Evolutionary conservation across 2,329 filamentous ascomycete genomes (phyloP).

Genomic region (Eutypella sp.): DNA sequence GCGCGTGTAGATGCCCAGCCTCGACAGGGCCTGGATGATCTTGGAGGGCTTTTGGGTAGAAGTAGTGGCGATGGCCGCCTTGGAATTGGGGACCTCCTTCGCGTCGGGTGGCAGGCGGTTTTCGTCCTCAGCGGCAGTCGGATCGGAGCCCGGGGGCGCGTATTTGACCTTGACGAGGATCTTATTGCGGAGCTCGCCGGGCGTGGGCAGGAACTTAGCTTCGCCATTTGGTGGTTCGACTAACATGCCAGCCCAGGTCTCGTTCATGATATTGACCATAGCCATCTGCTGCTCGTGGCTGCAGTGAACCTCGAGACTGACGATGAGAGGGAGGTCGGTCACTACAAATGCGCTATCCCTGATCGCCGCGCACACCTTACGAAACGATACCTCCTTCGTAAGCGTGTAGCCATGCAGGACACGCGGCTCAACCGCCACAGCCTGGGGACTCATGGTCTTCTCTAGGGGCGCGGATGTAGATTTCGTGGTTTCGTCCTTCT

Average conservation of each 20-base stretch:
- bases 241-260: conserved; percentile 72
- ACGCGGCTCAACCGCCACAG: conserved; percentile 57
- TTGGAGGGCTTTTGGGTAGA: conserved; percentile 46
- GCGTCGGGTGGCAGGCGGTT: conserved; percentile 25
- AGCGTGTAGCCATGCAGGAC: conserved; percentile 87
- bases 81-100: conserved; percentile 24
- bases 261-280: conserved; percentile 89
- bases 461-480: conserved; percentile 10
- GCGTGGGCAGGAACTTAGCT: conserved; percentile 55
- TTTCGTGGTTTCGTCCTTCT: not conserved
- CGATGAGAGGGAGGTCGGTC: conserved; percentile 79
- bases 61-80: conserved; percentile 36
- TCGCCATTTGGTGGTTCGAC: conserved; percentile 50
- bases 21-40: conserved; percentile 69
- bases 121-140: conserved; percentile 23
- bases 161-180: conserved; percentile 84
- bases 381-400: conserved; percentile 82
- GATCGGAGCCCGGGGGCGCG: conserved; percentile 35
- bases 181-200: conserved; percentile 65
- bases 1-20: conserved; percentile 75
- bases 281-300: conserved; percentile 72
- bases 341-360: conserved; percentile 70
- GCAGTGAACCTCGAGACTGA: conserved; percentile 91
- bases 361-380: conserved; percentile 78
- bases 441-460: conserved; percentile 20